Evolutionary conservation across 1,139 yeast genomes (phyloP), one percentile per base, ranked within the genome.

Genomic region (Sugiyamaella pinicola): DNA sequence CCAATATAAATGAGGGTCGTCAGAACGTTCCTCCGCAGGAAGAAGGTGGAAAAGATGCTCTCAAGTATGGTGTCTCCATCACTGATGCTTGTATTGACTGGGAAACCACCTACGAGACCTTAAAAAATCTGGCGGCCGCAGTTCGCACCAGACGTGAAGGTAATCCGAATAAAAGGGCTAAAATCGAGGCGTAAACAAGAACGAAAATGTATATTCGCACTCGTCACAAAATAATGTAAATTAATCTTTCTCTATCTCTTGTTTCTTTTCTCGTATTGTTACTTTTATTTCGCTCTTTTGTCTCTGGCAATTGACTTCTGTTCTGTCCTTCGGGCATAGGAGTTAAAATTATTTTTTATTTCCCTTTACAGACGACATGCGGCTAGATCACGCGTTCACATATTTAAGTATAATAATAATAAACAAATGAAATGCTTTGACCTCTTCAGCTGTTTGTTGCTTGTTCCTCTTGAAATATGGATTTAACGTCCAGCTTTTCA

Each of bases 51-150:
- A 85, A 85, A 69, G 81, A 79, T 58, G 79, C 77, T 49, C 79
- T 91, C 71, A 81, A 84, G 64, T 91, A 93, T 73, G 98, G 98
- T 55, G 87, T 93, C 63, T 87, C 96, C 47, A 91, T 93, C 66
- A 93, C 99, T 34, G 98, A 93, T 72, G 96, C 96, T 35, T 93
- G 99, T 78, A 90, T 93, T 60, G 81, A 87, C 62, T 88, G 96
- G 87, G 91, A 86, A 44, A 79, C 82, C 56, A 93, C 98, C 35
- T 90, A 80, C 58, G 76, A 74, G 13, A 93, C 88, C 50, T 78
- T 93, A 65, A 78, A 79, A 55, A 74, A 75, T 38, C 80, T 93
- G 64, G 85, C 97, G 26, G 80, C 80, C 54, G 95, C 96, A 55
- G 93, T 91, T 34, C 69, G 78, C 78, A 55, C 85, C 96, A 78